Percentiles rank a stretch among this genome's conserved stretches.
Conservation (phyloP, 176 grass and related monocot genomes). For the Carex kokanica region DNA sequence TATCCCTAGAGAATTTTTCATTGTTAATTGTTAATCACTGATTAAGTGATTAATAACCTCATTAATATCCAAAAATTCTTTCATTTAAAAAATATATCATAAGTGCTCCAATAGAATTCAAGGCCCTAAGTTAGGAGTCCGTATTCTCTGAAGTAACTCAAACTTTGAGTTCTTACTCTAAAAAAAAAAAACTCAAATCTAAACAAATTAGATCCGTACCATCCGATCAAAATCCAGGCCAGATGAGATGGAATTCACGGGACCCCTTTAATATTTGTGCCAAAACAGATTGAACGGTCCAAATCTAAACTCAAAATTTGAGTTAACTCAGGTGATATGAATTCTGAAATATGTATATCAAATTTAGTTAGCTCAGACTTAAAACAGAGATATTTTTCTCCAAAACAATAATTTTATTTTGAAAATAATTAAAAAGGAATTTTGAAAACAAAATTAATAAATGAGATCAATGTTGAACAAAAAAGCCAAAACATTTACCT, state of each 20-base stretch:
- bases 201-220: no score
- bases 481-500: no score
- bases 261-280: no score
- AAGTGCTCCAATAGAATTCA: not conserved
- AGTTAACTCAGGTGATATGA: no score
- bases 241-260: no score
- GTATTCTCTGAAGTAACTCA: no score
- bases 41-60: not conserved
- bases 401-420: not conserved
- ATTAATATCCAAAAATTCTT: not conserved
- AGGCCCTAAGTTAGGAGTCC: not conserved
- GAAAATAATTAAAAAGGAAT: not conserved
- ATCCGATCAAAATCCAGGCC: no score
- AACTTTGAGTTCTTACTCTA: no score
- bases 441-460: not conserved
- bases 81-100: no score
- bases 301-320: no score
- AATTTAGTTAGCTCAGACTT: not conserved
- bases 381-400: not conserved
- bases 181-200: no score
- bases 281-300: no score
- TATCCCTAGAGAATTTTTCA: not conserved
- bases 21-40: not conserved
- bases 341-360: not conserved
- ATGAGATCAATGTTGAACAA: not conserved